Conservation (phyloP, 78 protist genomes). For the Paulinella micropora region DNA sequence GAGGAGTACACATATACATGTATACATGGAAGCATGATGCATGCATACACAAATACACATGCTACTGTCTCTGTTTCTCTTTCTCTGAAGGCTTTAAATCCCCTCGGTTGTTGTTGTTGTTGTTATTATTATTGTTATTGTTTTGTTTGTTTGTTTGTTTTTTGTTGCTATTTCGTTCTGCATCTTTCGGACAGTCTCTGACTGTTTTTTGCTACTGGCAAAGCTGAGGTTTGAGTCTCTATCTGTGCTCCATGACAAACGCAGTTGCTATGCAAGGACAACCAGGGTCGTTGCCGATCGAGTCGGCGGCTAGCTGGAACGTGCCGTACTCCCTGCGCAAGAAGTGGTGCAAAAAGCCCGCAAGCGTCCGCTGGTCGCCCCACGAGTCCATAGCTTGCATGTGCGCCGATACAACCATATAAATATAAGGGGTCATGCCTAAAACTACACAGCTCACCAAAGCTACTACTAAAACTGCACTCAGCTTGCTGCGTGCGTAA, state of each 20-base stretch:
- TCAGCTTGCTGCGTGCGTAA: not conserved
- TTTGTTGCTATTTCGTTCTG: not conserved
- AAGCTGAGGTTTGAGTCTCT: not conserved
- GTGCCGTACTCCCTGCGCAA: conserved; percentile 49
- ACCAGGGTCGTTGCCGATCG: too few relatives aligned
- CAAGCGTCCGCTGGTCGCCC: conserved; percentile 20
- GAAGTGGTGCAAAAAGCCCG: conserved; percentile 52
- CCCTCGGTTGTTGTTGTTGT: not conserved
- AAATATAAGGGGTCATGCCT: conserved; percentile 51
- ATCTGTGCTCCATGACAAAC: not conserved
- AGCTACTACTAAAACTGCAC: not conserved
- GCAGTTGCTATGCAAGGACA: not conserved
- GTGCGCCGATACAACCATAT: not conserved
- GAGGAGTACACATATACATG: not conserved
- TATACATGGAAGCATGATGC: not conserved
- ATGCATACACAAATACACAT: not conserved
- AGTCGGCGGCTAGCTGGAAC: conserved; percentile 21
- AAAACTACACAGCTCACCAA: not conserved
- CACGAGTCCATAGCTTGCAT: not conserved
- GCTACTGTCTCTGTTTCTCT: not conserved
- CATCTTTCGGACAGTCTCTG: not conserved
- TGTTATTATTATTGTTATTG: not conserved
- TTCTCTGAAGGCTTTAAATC: not conserved
- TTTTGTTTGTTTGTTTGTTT: not conserved
- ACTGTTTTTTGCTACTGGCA: not conserved